Conservation (phyloP, 257 asterid genomes). For the Ocimum tenuiflorum region DNA sequence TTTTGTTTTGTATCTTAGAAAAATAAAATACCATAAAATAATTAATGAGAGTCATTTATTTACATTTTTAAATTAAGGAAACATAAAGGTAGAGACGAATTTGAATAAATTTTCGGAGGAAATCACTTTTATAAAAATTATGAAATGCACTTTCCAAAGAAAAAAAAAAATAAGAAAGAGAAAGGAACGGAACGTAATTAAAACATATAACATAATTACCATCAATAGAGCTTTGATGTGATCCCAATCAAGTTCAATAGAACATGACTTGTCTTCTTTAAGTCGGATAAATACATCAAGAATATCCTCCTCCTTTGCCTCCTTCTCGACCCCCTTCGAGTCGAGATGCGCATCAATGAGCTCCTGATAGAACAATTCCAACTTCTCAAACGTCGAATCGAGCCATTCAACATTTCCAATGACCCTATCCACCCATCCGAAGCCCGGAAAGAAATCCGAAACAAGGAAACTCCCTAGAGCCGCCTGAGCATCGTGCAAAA, state of each 20-base stretch:
- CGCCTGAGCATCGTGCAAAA: neutral
- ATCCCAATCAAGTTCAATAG: slow-evolving; percentile 13
- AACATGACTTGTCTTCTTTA: neutral
- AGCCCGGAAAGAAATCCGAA: slow-evolving; percentile 18
- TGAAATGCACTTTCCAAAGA: too few species aligned
- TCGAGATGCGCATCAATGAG: slow-evolving; percentile 17
- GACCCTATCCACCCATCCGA: slow-evolving; percentile 26
- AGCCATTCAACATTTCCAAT: neutral
- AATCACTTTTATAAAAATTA: too few species aligned
- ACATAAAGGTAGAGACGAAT: too few species aligned
- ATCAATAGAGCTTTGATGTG: slow-evolving; percentile 20
- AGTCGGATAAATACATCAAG: slow-evolving; percentile 23
- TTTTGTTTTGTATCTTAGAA: too few species aligned
- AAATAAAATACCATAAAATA: too few species aligned
- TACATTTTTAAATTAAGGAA: too few species aligned
- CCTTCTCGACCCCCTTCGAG: neutral
- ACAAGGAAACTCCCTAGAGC: neutral
- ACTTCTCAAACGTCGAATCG: neutral
- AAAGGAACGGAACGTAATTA: too few species aligned
- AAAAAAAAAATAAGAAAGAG: too few species aligned
- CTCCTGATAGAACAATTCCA: slow-evolving; percentile 25
- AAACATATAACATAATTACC: neutral
- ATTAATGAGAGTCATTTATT: too few species aligned
- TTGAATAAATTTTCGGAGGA: too few species aligned
- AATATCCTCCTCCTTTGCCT: slow-evolving; percentile 4